Base-by-base conservation (phyloP, 176 grass and related monocot genomes). In the Oryza meyeriana region DNA sequence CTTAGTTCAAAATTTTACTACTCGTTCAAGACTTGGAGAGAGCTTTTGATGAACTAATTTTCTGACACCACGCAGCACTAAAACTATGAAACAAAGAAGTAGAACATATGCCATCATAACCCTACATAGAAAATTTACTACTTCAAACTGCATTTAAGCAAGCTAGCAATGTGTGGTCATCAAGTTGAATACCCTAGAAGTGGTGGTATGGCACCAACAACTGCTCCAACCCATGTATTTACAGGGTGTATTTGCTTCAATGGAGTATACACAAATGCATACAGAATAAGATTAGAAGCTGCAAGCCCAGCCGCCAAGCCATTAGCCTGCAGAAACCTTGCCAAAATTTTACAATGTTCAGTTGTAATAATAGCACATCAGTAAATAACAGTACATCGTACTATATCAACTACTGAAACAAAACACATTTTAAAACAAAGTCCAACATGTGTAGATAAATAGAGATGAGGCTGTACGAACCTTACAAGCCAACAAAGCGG, bases 161-260 rank as follows among this genome's bases (percentile, higher is more conserved):
- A 18, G 27, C 12, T 7, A 63, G 13, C 9, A 75, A 65, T 72
- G 8, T 31, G 22, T 67, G 50, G 10, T 79, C 38, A 92, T 69
- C 12, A 71, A 83, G 63, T 83, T 71, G 48, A 52, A 74, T 93
- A 95, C 92, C 95, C 95, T 39, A 98, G 85, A 89, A 98, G 95
- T 69, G 95, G 95, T 62, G 95, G 95, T 89, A 98, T 98, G 66
- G 95, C 95, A 64, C 95, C 92, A 85, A 98, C 88, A 76, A 98
- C 55, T 65, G 95, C 95, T 81, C 95, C 95, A 81, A 98, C 95
- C 95, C 95, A 98, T 89, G 95, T 98, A 91, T 98, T 98, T 36
- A 91, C 67, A 38, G 95, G 95, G 72, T 98, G 95, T 88, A 98
- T 94, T 88, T 98, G 95, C 85, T 98, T 98, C 73, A 98, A 84